phyloP scores from a whole-genome alignment of 805 yeast species.

The Kuraishia ogatae region DNA sequence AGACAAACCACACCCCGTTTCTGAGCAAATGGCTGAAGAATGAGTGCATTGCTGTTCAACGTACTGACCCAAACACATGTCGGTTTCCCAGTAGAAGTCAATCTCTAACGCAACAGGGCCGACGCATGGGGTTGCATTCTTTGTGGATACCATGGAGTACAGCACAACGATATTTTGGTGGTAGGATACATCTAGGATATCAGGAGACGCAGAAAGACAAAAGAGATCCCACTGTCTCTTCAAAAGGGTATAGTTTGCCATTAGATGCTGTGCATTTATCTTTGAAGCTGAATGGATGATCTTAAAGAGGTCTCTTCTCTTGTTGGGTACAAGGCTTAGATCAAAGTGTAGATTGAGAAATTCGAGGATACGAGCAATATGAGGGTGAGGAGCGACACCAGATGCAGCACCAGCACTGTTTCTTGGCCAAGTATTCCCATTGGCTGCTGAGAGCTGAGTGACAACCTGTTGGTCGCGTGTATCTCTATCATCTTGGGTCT shows the following conservation, averaged over 20 bases:
- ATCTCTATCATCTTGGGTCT: constrained; percentile 8
- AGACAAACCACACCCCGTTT: constrained; percentile 62
- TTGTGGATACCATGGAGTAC: constrained; percentile 74
- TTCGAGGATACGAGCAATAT: not conserved
- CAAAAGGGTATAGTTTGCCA: constrained; percentile 25
- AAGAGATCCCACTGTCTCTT: constrained; percentile 64
- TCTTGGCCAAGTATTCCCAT: too few species aligned
- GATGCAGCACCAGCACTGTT: not conserved
- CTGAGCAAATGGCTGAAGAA: constrained; percentile 62
- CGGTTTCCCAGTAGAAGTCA: constrained; percentile 87
- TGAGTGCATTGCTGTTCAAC: constrained; percentile 71
- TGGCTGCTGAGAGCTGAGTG: constrained; percentile 9
- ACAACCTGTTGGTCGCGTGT: constrained; percentile 9
- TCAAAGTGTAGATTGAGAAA: constrained; percentile 2
- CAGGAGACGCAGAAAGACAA: constrained; percentile 30
- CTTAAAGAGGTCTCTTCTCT: constrained; percentile 23
- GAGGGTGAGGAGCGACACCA: not conserved
- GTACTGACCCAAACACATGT: constrained; percentile 81
- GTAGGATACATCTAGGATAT: constrained; percentile 57
- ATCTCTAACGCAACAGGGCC: constrained; percentile 84
- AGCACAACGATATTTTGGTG: constrained; percentile 77
- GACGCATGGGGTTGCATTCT: constrained; percentile 82
- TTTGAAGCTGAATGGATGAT: constrained; percentile 26
- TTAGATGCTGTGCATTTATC: constrained; percentile 17
- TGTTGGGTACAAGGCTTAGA: constrained; percentile 25